A percentile compares a stretch with the other conserved stretches of the same genome.
These are phyloP conservation scores for Paradendryphiella salina DNA, from an alignment of 2,329 filamentous ascomycete species.

Conservation along the genomic window DNA sequence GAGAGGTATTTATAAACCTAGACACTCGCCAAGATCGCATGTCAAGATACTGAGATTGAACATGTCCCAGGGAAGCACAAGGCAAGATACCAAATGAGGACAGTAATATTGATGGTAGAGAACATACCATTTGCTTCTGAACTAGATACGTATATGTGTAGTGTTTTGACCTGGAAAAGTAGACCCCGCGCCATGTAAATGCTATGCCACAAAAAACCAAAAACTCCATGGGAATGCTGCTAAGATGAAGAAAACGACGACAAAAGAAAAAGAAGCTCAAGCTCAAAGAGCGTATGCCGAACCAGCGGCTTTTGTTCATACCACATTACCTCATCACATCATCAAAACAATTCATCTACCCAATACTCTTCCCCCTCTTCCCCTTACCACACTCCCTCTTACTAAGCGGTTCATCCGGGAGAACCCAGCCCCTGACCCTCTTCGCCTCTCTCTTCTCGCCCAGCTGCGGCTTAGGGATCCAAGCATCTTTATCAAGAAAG, in stretches of 20 bases:
- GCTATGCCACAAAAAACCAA: constrained; percentile 3
- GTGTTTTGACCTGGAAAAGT: not conserved
- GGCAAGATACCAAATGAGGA: too few species aligned
- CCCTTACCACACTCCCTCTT: constrained; percentile 63
- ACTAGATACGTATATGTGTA: constrained; percentile 1
- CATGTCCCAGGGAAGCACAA: too few species aligned
- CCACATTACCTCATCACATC: not conserved
- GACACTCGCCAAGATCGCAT: too few species aligned
- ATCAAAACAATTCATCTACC: constrained; percentile 4
- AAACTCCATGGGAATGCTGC: constrained; percentile 8
- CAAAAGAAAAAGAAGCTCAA: too few species aligned
- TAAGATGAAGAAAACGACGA: not conserved
- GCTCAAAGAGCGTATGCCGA: not conserved
- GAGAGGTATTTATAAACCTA: too few species aligned
- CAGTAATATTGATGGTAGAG: too few species aligned
- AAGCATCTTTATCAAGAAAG: constrained; percentile 68
- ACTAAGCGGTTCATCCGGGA: constrained; percentile 72
- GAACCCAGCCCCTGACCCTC: constrained; percentile 72
- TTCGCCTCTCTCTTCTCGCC: constrained; percentile 78
- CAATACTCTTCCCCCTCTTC: constrained; percentile 35
- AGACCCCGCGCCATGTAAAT: constrained; percentile 12
- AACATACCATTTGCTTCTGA: not conserved
- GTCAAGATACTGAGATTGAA: too few species aligned
- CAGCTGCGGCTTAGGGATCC: constrained; percentile 74
- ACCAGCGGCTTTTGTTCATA: not conserved